Conservation (phyloP, 1,284 basidiomycete genomes). For the Singerocomus rubriflavus region DNA sequence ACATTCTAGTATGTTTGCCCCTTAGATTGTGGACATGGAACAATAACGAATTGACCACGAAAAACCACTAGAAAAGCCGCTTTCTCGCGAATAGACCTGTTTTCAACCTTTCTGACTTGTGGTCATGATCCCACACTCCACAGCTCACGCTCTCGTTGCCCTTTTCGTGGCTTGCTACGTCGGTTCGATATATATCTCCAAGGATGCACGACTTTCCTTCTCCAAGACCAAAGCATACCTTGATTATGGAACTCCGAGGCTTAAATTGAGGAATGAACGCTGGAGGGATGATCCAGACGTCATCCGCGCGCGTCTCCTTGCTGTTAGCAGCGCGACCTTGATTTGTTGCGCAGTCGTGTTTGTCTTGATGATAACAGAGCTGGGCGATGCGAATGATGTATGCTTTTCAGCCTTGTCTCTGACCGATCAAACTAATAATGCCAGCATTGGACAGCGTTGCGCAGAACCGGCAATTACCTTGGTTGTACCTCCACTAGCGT, state of each 20-base stretch:
- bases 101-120: slow-evolving; percentile 1
- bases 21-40: neutral
- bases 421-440: slow-evolving; percentile 9
- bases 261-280: slow-evolving; percentile 37
- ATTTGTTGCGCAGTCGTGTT: slow-evolving; percentile 48
- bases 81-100: slow-evolving; percentile 5
- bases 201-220: slow-evolving; percentile 52
- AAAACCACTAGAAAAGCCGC: slow-evolving; percentile 16
- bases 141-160: slow-evolving; percentile 48
- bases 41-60: slow-evolving; percentile 22
- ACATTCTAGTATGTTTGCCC: no score
- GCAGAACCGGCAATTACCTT: slow-evolving; percentile 16
- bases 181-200: slow-evolving; percentile 61
- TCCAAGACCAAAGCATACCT: slow-evolving; percentile 26
- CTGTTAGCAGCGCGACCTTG: slow-evolving; percentile 56
- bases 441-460: slow-evolving; percentile 17
- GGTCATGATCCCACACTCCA: slow-evolving; percentile 28
- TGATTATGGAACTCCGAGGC: slow-evolving; percentile 31
- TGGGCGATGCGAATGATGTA: slow-evolving; percentile 30
- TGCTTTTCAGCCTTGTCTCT: slow-evolving; percentile 16
- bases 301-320: slow-evolving; percentile 62
- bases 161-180: slow-evolving; percentile 55
- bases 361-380: slow-evolving; percentile 35
- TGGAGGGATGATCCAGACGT: slow-evolving; percentile 75
- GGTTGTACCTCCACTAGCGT: slow-evolving; percentile 30